Percentiles rank a stretch among this genome's conserved stretches.
Evolutionary conservation across 352 stramenopile species (phyloP).

Genomic region (Phytopythium kandeliae): DNA sequence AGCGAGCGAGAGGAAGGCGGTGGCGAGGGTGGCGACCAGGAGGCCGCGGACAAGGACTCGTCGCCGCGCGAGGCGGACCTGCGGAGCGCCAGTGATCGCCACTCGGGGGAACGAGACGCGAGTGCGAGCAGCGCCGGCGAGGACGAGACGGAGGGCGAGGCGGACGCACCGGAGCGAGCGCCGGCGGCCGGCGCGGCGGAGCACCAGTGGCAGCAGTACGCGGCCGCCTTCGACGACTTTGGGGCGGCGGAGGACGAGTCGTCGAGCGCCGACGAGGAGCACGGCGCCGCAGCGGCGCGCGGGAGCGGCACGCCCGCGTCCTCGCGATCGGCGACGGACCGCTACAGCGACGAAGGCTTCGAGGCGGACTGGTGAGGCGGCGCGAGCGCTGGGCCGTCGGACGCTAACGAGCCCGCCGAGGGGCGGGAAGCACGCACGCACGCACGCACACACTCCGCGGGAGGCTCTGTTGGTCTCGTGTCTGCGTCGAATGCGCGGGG

Average conservation of each 20-base stretch:
- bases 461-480: no score
- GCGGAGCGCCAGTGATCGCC: not conserved
- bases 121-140: not conserved
- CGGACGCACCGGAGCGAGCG: not conserved
- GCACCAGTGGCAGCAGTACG: constrained; percentile 2
- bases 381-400: no score
- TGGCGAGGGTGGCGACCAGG: not conserved
- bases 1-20: constrained; percentile 4
- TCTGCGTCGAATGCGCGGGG: no score
- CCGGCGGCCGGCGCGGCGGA: not conserved
- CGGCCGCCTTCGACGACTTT: constrained; percentile 4
- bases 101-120: no score
- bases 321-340: constrained; percentile 8
- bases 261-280: not conserved
- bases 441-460: no score
- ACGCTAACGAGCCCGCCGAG: no score
- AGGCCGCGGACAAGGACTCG: not conserved
- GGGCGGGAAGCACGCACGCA: no score
- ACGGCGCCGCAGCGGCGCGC: not conserved
- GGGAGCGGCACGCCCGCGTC: constrained; percentile 10
- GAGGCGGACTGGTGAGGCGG: constrained; percentile 36
- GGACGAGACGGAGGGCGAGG: not conserved
- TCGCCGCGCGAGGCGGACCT: not conserved
- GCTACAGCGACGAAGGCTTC: constrained; percentile 55
- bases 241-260: not conserved